These are phyloP conservation scores for Aspergillus olivimuriae DNA, from an alignment of 495 filamentous ascomycete genomes.

Conservation along the genomic window DNA sequence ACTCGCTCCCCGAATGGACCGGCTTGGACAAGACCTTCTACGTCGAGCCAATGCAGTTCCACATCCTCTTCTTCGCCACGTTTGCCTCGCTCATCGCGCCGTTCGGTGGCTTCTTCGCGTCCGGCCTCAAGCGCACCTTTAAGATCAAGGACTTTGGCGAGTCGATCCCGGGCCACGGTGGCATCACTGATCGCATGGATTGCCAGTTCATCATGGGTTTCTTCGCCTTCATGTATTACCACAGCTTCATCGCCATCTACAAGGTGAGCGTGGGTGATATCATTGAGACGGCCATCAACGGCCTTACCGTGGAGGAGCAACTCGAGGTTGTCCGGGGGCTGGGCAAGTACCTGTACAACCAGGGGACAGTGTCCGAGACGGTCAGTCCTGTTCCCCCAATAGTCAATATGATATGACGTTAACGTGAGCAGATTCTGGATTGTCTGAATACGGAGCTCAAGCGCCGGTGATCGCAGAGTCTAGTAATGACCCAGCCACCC, in stretches of 20 bases:
- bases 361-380: conserved; percentile 61
- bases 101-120: conserved; percentile 98
- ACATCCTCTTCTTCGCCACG: conserved; percentile 82
- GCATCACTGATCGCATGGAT: conserved; percentile 99
- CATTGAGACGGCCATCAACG: conserved; percentile 82
- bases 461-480: conserved; percentile 22
- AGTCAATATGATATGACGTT: too few relatives aligned
- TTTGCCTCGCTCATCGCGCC: conserved; percentile 97
- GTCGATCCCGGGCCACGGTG: conserved; percentile 94
- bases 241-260: conserved; percentile 89
- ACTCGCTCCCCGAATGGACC: conserved; percentile 68
- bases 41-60: conserved; percentile 90
- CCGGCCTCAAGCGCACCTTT: conserved; percentile 95
- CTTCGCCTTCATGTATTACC: conserved; percentile 97
- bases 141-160: conserved; percentile 99
- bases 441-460: conserved; percentile 38
- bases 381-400: too few relatives aligned
- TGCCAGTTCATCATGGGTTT: conserved; percentile 99
- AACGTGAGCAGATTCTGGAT: conserved; percentile 37
- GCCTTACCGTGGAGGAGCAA: conserved; percentile 76
- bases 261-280: conserved; percentile 75
- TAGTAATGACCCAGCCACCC: conserved; percentile 15
- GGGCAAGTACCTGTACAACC: conserved; percentile 79
- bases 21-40: conserved; percentile 53
- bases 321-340: conserved; percentile 80